A percentile compares a stretch with the other conserved stretches of the same genome.
Evolutionary conservation across 495 filamentous ascomycete species (phyloP).

Genomic region (Oidiodendron maius): DNA sequence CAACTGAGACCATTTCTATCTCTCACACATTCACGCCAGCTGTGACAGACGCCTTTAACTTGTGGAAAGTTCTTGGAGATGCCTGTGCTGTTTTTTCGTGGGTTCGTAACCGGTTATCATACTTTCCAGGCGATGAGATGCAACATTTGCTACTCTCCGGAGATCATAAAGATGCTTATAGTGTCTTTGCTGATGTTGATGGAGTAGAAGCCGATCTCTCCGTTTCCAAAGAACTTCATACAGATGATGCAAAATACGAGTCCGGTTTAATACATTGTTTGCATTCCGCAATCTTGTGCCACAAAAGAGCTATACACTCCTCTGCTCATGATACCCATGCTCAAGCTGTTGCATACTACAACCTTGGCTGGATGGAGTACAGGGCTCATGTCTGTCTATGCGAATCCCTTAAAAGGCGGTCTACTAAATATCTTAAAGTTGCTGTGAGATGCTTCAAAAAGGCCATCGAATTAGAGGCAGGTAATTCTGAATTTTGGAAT

Average conservation of each 20-base stretch:
- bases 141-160: slow-evolving; percentile 47
- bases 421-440: slow-evolving; percentile 66
- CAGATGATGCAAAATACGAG: slow-evolving; percentile 38
- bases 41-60: slow-evolving; percentile 71
- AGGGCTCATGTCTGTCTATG: slow-evolving; percentile 63
- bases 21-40: slow-evolving; percentile 45
- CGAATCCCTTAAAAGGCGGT: slow-evolving; percentile 35
- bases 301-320: slow-evolving; percentile 76
- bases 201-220: slow-evolving; percentile 50
- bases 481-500: slow-evolving; percentile 98
- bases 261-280: slow-evolving; percentile 45
- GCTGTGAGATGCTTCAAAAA: slow-evolving; percentile 92
- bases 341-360: slow-evolving; percentile 95
- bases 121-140: slow-evolving; percentile 52
- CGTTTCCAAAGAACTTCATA: slow-evolving; percentile 31
- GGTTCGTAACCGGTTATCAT: slow-evolving; percentile 55
- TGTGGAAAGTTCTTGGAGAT: slow-evolving; percentile 94
- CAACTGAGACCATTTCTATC: slow-evolving; percentile 50
- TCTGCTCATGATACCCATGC: slow-evolving; percentile 74
- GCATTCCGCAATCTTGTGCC: slow-evolving; percentile 69
- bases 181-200: slow-evolving; percentile 65
- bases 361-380: slow-evolving; percentile 91
- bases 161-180: slow-evolving; percentile 47
- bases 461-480: slow-evolving; percentile 90
- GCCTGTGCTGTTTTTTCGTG: slow-evolving; percentile 76